Evolutionary conservation across 2,329 filamentous ascomycete genomes (phyloP), one percentile per base, ranked within the genome.

Genomic region (Claviceps monticola): DNA sequence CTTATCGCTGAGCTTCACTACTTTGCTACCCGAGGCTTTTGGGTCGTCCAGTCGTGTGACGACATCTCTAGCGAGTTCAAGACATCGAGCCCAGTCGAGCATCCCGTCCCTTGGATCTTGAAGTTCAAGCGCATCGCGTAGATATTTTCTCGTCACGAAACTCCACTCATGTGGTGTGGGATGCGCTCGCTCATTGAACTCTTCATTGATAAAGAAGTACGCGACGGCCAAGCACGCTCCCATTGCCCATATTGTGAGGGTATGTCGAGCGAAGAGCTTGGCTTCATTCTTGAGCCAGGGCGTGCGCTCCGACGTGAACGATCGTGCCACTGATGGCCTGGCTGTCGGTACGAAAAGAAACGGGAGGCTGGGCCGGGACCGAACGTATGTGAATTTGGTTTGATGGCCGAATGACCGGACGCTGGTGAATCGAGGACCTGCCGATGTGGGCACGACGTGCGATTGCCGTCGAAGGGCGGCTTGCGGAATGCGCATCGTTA

Each of bases 121-220:
- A 44, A 80, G 73, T 49, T 77, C 74, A 51, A 76, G 77, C 4
- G 84, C 85, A 49, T 78, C 76, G 42, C 88, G 78, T 55, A 86
- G 74, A 41, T 75, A 73, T 67, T 84, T 79, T 23, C 88, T 75
- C 46, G 84, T 87, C 56, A 80, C 68, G 65, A 82, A 84, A 0
- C 72, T 72, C 88, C 90, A 96, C 64, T 95, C 90, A 26, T 79
- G 76, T 1, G 91, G 90, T 1, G 88, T 90, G 0, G 89, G 89
- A 63, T 83, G 87, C 50, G 78, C 73, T 47, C 83, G 76, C 68
- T 96, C 89, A 45, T 87, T 72, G 54, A 75, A 71, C 66, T 95
- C 88, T 61, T 90, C 83, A 61, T 84, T 75, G 38, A 88, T 63
- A 16, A 83, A 83, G 56, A 82, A 79, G 57, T 76, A 75, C 41